Evolutionary conservation across 106 monocot genomes (phyloP).

Genomic region (Ottelia alismoides): DNA sequence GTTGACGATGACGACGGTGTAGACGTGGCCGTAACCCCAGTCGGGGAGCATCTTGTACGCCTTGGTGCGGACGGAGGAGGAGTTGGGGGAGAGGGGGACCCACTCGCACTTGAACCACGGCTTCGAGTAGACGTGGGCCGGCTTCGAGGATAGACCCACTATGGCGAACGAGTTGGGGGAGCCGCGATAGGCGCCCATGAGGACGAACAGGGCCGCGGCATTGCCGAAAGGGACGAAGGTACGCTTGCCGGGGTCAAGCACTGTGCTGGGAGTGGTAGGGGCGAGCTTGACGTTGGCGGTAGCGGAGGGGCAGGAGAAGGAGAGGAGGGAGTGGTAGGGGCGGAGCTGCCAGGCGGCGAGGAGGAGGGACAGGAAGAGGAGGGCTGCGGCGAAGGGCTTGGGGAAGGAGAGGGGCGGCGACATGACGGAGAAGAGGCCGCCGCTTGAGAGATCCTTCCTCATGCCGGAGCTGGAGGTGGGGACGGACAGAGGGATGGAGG

Average conservation of each 20-base stretch:
- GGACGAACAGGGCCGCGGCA: conserved; percentile 68
- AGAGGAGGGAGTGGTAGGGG: conserved; percentile 38
- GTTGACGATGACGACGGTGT: too few species aligned
- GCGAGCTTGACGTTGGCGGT: conserved; percentile 1
- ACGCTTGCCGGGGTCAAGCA: conserved; percentile 43
- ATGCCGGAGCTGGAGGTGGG: too few species aligned
- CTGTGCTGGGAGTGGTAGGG: background rate
- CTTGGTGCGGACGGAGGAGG: conserved; percentile 15
- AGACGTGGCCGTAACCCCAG: too few species aligned
- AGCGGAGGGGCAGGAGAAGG: conserved; percentile 1
- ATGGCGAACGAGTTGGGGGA: conserved; percentile 56
- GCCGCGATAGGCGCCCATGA: conserved; percentile 75
- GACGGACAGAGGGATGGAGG: too few species aligned
- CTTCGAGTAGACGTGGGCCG: conserved; percentile 74
- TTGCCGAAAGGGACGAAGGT: conserved; percentile 48
- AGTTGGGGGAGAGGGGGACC: conserved; percentile 24
- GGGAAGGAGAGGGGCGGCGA: conserved; percentile 6
- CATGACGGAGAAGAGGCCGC: conserved; percentile 5
- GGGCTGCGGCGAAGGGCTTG: conserved; percentile 46
- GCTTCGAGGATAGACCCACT: conserved; percentile 75
- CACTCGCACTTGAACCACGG: conserved; percentile 87
- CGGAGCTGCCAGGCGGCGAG: conserved; percentile 54
- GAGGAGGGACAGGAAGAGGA: conserved; percentile 37
- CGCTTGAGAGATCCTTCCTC: conserved; percentile 21
- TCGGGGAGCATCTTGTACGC: too few species aligned